Evolutionary conservation across 2,329 filamentous ascomycete genomes (phyloP), one percentile per base, ranked within the genome.

Genomic region (Pseudopithomyces chartarum): DNA sequence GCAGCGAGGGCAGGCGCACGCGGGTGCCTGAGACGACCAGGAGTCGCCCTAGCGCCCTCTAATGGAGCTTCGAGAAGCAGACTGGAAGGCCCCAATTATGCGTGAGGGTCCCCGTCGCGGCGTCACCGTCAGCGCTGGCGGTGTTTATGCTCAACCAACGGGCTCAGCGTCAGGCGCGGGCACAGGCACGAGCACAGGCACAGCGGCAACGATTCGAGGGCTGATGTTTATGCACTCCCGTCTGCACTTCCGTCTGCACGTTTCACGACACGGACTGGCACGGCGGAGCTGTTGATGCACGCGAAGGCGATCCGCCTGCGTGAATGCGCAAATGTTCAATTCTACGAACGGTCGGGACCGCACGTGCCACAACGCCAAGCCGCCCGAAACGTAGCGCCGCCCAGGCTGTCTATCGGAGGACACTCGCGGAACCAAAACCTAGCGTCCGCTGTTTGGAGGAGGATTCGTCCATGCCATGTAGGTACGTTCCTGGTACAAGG

Each of bases 1-100:
- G 38, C 32, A 23, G 34, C 52, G 42, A 59, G 54, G 69, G 68
- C 51, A 70, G 62, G 68, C 64, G 63, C 52, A 73, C 56, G 60
- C 66, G 68, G 48, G 39, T 48, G 33, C 54, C 56, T 64, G 65
- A 62, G 61, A 64, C 66, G 60, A 60, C 58, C 59, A 57, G 62
- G 61, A 48, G 53, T 56, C 49, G 57, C 43, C 51, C 48, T 60
- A 44, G 36, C 56, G 52, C 58, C 53, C 54, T 57, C 60, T 50
- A 62, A 55, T 50, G 56, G 42, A 60, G 45, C 55, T 73, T 73
- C 69, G 57, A 63, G 66, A 71, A 71, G 54, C 23, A 45, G 13
- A n/a, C 34, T 51, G 48, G 48, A 51, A 50, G 47, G 64, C 66
- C 66, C 44, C 17, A 45, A 49, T 42, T 60, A 65, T 67, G 67